Evolutionary conservation across 1,284 basidiomycete species (phyloP).

Genomic region (Xerocomus amazonicus): DNA sequence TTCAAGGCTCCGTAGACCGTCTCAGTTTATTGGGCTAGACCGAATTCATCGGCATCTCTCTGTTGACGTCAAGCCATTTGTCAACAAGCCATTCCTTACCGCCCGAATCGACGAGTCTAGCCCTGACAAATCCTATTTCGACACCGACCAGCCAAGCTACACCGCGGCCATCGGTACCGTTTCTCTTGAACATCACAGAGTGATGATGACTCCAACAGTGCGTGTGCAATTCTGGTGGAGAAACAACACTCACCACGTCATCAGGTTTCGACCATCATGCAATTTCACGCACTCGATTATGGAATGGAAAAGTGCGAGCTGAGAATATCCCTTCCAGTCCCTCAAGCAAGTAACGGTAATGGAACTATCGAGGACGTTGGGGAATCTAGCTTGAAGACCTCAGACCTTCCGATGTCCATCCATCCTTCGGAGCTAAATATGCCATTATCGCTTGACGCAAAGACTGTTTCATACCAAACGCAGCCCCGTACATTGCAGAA

Average conservation of each 20-base stretch:
- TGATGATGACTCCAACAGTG: slow-evolving; percentile 4
- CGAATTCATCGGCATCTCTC: slow-evolving; percentile 6
- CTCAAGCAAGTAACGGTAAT: neutral
- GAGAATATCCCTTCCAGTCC: slow-evolving; percentile 1
- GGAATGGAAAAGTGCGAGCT: slow-evolving; percentile 7
- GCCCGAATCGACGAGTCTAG: slow-evolving; percentile 2
- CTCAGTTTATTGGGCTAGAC: slow-evolving; percentile 7
- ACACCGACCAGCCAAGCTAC: slow-evolving; percentile 1
- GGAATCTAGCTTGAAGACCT: neutral
- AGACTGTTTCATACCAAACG: slow-evolving; percentile 2
- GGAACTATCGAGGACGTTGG: neutral
- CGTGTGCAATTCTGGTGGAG: neutral
- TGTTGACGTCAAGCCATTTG: slow-evolving; percentile 3
- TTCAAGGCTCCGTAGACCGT: slow-evolving; percentile 5
- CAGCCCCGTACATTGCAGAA: slow-evolving; percentile 3
- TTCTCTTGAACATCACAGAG: neutral
- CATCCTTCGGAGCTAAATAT: slow-evolving; percentile 4
- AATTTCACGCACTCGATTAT: slow-evolving; percentile 6
- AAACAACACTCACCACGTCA: neutral
- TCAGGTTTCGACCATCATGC: slow-evolving; percentile 6
- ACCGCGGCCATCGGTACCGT: slow-evolving; percentile 1
- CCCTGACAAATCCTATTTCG: slow-evolving; percentile 3
- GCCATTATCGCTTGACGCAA: neutral
- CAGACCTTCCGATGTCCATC: slow-evolving; percentile 2
- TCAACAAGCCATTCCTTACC: slow-evolving; percentile 9